Base-by-base conservation (phyloP, 495 filamentous ascomycete genomes). In the Platismatia glauca region DNA sequence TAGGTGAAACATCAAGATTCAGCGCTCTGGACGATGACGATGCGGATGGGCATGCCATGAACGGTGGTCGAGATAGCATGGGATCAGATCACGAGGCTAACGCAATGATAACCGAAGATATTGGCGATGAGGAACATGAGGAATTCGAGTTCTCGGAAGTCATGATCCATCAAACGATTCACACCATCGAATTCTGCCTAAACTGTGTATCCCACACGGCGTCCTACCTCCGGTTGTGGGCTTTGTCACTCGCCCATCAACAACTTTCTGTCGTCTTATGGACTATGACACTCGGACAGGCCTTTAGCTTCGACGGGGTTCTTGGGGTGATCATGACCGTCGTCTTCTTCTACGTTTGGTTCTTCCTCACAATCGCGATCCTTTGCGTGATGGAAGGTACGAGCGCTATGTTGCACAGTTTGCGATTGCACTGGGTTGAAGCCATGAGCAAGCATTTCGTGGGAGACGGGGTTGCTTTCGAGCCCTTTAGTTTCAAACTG, bases 371-470 rank as follows among this genome's bases (percentile, higher is more conserved):
- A 11, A 82, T 90, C 53, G 81, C 82, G 35, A 88, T 95, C 65
- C 79, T 95, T 65, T 77, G 74, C 65, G 78, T 89, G 59, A 94
- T 94, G 89, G 89, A 94, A 70, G 89, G 89, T 55, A 91, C 88
- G 35, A 87, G 85, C 72, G 89, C 89, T 56, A 92, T 94, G 89
- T 82, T 96, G 78, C 95, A 97, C 75, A 91, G 88, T 64, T 80
- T 99, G 67, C 84, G 94, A 79, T 82, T 99, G 62, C 95, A 97
- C 71, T 99, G 94, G 94, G 94, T 99, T 62, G 94, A 99, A 74
- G 91, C 94, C n/a, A 97, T 97, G 85, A 94, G 90, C 77, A 98
- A 98, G 77, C 95, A 97, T 79, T 96, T 97, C 78, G 88, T 97
- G 72, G 95, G 95, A 65, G 91, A 91, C 60, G 94, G 94, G 50